These are phyloP conservation scores for Diaporthe vexans DNA, from an alignment of 2,329 filamentous ascomycete genomes.

Conservation along the genomic window DNA sequence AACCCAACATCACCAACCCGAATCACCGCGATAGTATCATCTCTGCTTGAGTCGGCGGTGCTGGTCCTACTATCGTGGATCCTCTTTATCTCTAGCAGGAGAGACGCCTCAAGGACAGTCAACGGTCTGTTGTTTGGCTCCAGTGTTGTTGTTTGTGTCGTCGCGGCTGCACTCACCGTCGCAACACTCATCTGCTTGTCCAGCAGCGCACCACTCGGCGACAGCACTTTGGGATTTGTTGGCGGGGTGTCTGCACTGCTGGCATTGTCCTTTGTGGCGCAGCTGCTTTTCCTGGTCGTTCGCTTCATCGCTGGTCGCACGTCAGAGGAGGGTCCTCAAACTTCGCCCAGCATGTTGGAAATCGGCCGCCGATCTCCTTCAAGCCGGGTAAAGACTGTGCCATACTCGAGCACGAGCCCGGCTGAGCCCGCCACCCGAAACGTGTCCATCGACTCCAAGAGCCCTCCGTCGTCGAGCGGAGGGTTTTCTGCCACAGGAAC, in stretches of 20 bases:
- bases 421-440: constrained; percentile 51
- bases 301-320: constrained; percentile 58
- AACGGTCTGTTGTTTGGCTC: constrained; percentile 54
- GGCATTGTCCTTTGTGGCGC: constrained; percentile 60
- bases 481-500: constrained; percentile 61
- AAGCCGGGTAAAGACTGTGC: constrained; percentile 65
- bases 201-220: constrained; percentile 52
- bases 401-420: constrained; percentile 62
- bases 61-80: constrained; percentile 54
- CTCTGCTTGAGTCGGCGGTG: constrained; percentile 54
- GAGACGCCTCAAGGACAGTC: constrained; percentile 43
- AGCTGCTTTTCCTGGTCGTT: constrained; percentile 63
- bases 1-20: constrained; percentile 50
- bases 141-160: constrained; percentile 57
- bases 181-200: constrained; percentile 58
- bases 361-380: constrained; percentile 50
- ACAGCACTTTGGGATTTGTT: constrained; percentile 54
- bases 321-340: constrained; percentile 47
- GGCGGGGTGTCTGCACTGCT: constrained; percentile 61
- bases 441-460: constrained; percentile 54
- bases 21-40: constrained; percentile 55
- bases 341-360: constrained; percentile 51
- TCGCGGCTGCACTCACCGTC: constrained; percentile 62
- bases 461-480: constrained; percentile 60
- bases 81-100: constrained; percentile 47